Evolutionary conservation across 169 alveolate genomes (phyloP), one percentile per base, ranked within the genome.

Genomic region (Eimeria zaria): DNA sequence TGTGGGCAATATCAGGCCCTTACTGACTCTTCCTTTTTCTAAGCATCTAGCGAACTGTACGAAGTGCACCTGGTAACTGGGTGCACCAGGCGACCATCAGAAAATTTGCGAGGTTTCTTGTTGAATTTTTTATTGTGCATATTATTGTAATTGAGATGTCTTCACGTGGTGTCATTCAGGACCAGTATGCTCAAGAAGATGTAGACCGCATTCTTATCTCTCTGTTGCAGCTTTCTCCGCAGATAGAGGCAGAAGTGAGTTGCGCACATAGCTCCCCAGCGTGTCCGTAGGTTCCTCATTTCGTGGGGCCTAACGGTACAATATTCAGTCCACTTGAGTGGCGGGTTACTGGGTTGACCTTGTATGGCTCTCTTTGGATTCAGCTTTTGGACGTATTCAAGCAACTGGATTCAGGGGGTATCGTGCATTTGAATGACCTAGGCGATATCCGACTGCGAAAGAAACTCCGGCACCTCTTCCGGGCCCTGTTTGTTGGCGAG

Each of bases 391-490:
- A 69, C n/a, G 88, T 93, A 51, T 93, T 93, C 44, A 39, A 41
- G 55, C 81, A 80, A 24, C 88, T 93, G 55, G 96, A 93, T 83
- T 87, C 78, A 41, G n/a, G 84, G 93, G 93, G 90, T 36, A 53
- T 46, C 64, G 96, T 93, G 36, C 67, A 73, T 76, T 64, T 93
- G 80, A 78, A 93, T 30, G 96, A 87, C 48, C 93, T 93, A 0
- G 88, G 88, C 7, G 96, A 93, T 83, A 58, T 83, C 41, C 73
- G 87, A 27, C 73, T 93, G 67, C 84, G 96, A 33, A 93, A 93
- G 96, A 93, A 93, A 30, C 96, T 93, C 33, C 92, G 96, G 30
- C 96, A 93, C 78, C 88, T 93, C 33, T 93, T 93, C 51, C 51
- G 96, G 53, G 96, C 96, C 64, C 64, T 93, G 0, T 53, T 18